Evolutionary conservation across 352 stramenopile species (phyloP).

Genomic region (Phytopythium vexans): DNA sequence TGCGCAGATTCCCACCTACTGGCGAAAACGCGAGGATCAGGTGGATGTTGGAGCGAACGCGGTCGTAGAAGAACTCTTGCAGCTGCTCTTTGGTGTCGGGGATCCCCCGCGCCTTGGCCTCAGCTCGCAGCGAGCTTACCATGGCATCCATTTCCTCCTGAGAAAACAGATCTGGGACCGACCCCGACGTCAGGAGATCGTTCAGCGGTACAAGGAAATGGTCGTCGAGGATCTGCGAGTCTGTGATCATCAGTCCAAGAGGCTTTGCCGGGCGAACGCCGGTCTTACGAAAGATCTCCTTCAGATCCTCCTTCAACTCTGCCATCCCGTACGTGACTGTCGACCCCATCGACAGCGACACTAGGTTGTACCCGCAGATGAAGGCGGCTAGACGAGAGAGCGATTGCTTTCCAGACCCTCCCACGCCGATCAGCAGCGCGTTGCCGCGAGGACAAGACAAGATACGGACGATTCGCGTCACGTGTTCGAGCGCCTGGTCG

Average conservation of each 20-base stretch:
- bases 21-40: slow-evolving; percentile 86
- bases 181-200: slow-evolving; percentile 76
- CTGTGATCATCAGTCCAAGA: slow-evolving; percentile 87
- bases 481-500: slow-evolving; percentile 88
- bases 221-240: slow-evolving; percentile 85
- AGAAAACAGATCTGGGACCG: slow-evolving; percentile 81
- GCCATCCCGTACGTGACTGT: slow-evolving; percentile 58
- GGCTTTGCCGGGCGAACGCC: slow-evolving; percentile 83
- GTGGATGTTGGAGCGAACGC: slow-evolving; percentile 85
- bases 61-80: slow-evolving; percentile 88
- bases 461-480: slow-evolving; percentile 87
- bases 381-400: slow-evolving; percentile 88
- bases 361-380: slow-evolving; percentile 73
- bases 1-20: slow-evolving; percentile 66
- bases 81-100: slow-evolving; percentile 90
- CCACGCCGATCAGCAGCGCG: slow-evolving; percentile 82
- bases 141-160: slow-evolving; percentile 90
- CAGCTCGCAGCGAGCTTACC: slow-evolving; percentile 56
- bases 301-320: slow-evolving; percentile 89
- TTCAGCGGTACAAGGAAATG: slow-evolving; percentile 87
- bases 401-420: slow-evolving; percentile 88
- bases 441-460: slow-evolving; percentile 73
- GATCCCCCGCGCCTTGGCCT: slow-evolving; percentile 84
- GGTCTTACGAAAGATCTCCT: slow-evolving; percentile 86
- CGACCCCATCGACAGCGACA: slow-evolving; percentile 58